Evolutionary conservation across 2,329 filamentous ascomycete genomes (phyloP), one percentile per base, ranked within the genome.

Genomic region (Cercospora sp.): DNA sequence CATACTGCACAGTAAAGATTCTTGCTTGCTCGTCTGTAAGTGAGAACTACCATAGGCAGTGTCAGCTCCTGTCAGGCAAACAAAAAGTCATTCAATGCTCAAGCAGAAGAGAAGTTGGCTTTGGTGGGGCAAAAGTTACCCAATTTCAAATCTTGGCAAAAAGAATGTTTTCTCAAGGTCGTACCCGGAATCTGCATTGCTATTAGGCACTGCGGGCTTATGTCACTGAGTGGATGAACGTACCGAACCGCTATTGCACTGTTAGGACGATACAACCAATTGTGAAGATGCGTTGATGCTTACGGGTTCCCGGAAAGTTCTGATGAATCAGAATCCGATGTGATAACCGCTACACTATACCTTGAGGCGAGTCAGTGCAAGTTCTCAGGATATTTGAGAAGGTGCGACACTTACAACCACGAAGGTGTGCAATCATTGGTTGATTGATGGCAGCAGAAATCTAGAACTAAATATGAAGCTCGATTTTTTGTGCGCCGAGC

Each of bases 291-390:
- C 18, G 5, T 12, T 8, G 6, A 42, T 42, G 36, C 45, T 48
- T 48, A 48, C 28, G 30, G 55, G 55, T 59, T 36, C 55, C 55
- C 55, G 55, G 55, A 59, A 59, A 5, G 30, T 20, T 36, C 55
- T 59, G 55, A 36, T 16, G 18, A 16, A 36, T 59, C 55, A 59
- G 55, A 59, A 59, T 59, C 55, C 55, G 55, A 59, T 59, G 55
- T 59, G 55, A 59, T 59, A 12, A 36, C 55, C 55, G 12, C 55
- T 59, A 59, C 55, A 59, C 55, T 59, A 59, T 36, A 36, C 55
- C 36, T 42, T 42, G 36, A 42, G 16, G 36, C 16, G 36, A 42
- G 16, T 42, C 36, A 42, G 16, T 42, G 36, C 36, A 3, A n/a
- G 2, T 9, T 8, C 36, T 42, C 16, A n/a, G 8, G 16, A 8